Conservation (phyloP, 139 green algal species). For the Nannochloris sp. region DNA sequence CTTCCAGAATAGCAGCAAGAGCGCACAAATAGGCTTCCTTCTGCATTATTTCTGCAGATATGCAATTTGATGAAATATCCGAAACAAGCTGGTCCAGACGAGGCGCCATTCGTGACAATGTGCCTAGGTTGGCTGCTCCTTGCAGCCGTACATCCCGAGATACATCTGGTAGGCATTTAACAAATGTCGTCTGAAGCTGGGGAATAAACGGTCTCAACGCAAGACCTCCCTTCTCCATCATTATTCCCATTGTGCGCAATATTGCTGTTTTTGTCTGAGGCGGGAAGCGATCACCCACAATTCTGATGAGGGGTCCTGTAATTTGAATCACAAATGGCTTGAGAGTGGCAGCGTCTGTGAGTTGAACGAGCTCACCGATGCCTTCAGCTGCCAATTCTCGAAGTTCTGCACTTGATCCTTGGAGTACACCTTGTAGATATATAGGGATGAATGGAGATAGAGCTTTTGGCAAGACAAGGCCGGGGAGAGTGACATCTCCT, state of each 20-base stretch:
- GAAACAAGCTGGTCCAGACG: slow-evolving; percentile 63
- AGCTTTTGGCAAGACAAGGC: slow-evolving; percentile 80
- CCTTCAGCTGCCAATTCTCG: slow-evolving; percentile 83
- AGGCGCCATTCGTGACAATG: slow-evolving; percentile 57
- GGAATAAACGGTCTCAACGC: slow-evolving; percentile 91
- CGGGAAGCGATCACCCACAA: slow-evolving; percentile 78
- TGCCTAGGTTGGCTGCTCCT: slow-evolving; percentile 72
- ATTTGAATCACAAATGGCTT: slow-evolving; percentile 80
- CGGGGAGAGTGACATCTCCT: slow-evolving; percentile 51
- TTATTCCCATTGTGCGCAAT: slow-evolving; percentile 69
- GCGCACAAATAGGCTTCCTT: slow-evolving; percentile 61
- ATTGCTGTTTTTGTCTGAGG: slow-evolving; percentile 79
- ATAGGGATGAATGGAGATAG: slow-evolving; percentile 83
- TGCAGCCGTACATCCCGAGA: slow-evolving; percentile 23
- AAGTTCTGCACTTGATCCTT: slow-evolving; percentile 64
- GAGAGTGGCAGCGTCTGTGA: slow-evolving; percentile 66
- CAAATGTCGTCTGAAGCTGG: slow-evolving; percentile 97
- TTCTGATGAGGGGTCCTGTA: slow-evolving; percentile 86
- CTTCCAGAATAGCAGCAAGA: slow-evolving; percentile 49
- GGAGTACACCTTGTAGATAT: slow-evolving; percentile 82
- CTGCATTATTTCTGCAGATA: slow-evolving; percentile 6
- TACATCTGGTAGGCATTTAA: slow-evolving; percentile 88
- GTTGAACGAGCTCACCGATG: slow-evolving; percentile 79
- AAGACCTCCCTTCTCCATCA: slow-evolving; percentile 75
- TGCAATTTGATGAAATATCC: slow-evolving; percentile 20